phyloP scores from a whole-genome alignment of 768 basidiomycete species.

The Podaxis mareebaensis region DNA sequence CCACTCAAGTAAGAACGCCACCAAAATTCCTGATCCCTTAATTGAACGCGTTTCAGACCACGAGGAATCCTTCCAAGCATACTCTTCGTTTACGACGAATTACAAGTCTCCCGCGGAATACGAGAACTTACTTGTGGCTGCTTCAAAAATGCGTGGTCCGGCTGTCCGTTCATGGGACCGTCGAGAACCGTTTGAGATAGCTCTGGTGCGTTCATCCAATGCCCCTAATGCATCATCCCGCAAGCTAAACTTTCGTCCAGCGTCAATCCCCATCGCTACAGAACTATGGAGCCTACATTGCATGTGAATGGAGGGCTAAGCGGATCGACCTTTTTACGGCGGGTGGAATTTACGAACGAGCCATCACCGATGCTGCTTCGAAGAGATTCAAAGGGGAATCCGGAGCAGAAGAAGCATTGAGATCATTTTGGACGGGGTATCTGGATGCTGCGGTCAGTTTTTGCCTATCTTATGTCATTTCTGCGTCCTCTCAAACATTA shows the following conservation, averaged over 20 bases:
- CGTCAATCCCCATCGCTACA: constrained; percentile 51
- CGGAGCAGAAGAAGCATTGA: constrained; percentile 58
- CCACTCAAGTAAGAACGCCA: constrained; percentile 57
- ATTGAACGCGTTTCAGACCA: constrained; percentile 47
- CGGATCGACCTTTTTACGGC: constrained; percentile 59
- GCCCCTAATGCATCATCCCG: background rate
- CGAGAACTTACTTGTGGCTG: constrained; percentile 71
- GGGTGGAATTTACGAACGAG: constrained; percentile 68
- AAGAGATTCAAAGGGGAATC: constrained; percentile 53
- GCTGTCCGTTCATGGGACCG: constrained; percentile 62
- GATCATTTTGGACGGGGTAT: constrained; percentile 74
- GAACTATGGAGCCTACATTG: constrained; percentile 62
- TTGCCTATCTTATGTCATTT: background rate
- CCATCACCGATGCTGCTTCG: constrained; percentile 71
- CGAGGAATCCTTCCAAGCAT: constrained; percentile 80
- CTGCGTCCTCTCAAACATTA: background rate
- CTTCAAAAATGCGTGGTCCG: constrained; percentile 68
- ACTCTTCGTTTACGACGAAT: constrained; percentile 87
- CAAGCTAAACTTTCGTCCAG: background rate
- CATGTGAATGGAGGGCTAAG: constrained; percentile 61
- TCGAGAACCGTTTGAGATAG: constrained; percentile 61
- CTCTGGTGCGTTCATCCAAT: constrained; percentile 46
- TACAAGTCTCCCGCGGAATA: constrained; percentile 76
- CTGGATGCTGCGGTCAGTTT: constrained; percentile 64
- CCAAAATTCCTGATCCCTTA: background rate